phyloP scores from a whole-genome alignment of 257 asterid species.

The Solanum paucissectum region DNA sequence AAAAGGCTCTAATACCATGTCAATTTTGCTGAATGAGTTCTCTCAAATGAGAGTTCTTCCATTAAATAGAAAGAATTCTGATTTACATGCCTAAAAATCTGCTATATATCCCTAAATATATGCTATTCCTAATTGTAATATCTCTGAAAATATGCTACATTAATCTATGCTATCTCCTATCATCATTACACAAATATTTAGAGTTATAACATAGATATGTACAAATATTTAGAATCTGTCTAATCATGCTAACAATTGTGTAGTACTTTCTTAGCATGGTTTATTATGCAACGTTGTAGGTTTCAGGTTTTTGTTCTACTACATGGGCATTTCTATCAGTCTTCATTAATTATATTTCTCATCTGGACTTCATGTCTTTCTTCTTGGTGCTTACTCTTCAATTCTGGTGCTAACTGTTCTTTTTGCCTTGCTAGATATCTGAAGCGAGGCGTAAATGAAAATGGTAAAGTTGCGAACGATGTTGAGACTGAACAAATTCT shows the following conservation, averaged over 20 bases:
- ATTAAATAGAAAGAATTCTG: no score
- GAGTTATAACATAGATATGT: no score
- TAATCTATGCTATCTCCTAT: no score
- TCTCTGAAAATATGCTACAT: no score
- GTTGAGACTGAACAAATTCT: constrained; percentile 93
- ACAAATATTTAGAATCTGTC: no score
- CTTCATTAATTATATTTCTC: neutral
- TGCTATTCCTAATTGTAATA: no score
- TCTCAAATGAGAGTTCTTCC: no score
- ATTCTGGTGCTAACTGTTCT: constrained; percentile 4
- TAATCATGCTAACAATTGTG: neutral
- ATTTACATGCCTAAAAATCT: no score
- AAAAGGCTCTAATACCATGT: no score
- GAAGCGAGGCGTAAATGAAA: constrained; percentile 89
- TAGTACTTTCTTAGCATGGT: neutral
- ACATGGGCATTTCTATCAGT: neutral
- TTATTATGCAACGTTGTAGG: neutral
- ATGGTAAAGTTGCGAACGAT: constrained; percentile 92
- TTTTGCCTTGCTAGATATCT: constrained; percentile 48
- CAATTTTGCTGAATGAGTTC: no score
- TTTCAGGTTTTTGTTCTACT: neutral
- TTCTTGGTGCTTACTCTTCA: neutral
- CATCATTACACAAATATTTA: no score
- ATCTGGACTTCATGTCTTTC: constrained; percentile 1
- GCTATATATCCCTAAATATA: no score